Evolutionary conservation across 805 yeast species (phyloP).

Genomic region (Vanderwaltozyma verrucispora): DNA sequence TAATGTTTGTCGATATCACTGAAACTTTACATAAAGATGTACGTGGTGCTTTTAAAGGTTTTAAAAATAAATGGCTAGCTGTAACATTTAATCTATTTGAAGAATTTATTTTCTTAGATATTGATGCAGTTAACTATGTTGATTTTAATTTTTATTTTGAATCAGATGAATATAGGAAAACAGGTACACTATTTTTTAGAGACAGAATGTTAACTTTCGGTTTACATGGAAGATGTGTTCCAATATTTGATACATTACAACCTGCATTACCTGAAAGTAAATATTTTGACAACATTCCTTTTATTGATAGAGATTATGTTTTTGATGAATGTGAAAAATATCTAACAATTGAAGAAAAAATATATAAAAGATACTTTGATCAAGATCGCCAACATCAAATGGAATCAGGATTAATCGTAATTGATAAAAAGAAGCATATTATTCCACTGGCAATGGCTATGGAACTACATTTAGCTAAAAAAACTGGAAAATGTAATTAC

Average conservation of each 20-base stretch:
- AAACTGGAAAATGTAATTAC: conserved; percentile 43
- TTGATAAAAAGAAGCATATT: conserved; percentile 35
- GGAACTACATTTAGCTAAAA: conserved; percentile 34
- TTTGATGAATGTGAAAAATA: conserved; percentile 3
- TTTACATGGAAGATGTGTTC: conserved; percentile 28
- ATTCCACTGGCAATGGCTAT: conserved; percentile 37
- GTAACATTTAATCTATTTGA: conserved; percentile 39
- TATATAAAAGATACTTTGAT: conserved; percentile 34
- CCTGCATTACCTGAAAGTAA: conserved; percentile 36
- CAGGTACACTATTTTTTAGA: conserved; percentile 7
- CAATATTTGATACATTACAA: conserved; percentile 36
- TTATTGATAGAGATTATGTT: conserved; percentile 5
- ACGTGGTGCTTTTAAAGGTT: conserved; percentile 17
- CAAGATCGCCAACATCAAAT: conserved; percentile 34
- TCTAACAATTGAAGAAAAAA: conserved; percentile 21
- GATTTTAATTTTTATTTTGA: conserved; percentile 29
- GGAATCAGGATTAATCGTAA: conserved; percentile 40
- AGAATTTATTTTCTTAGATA: conserved; percentile 40
- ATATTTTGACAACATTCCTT: conserved; percentile 26
- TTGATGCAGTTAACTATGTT: conserved; percentile 38
- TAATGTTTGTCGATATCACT: conserved; percentile 33
- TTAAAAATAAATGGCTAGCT: conserved; percentile 36
- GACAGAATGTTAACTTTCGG: conserved; percentile 2
- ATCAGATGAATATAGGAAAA: conserved; percentile 10
- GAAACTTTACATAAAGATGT: conserved; percentile 13